A percentile compares a stretch with the other conserved stretches of the same genome.
phyloP scores from a whole-genome alignment of 2,329 filamentous ascomycete species.

The Botryotinia globosa region DNA sequence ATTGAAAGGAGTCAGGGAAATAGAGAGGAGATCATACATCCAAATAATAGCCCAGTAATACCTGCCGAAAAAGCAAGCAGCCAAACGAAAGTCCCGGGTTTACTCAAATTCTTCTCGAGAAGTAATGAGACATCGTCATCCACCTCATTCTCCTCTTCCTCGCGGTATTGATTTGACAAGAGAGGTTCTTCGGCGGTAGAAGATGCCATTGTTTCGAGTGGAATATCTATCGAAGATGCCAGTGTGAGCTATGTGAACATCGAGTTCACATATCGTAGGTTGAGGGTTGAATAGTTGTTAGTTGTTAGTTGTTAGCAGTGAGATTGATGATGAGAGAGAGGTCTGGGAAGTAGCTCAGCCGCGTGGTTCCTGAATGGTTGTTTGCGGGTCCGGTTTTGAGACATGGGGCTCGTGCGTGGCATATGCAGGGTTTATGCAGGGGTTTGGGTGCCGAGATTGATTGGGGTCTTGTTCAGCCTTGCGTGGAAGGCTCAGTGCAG shows the following conservation, averaged over 20 bases:
- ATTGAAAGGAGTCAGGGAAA: neutral
- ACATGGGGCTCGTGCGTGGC: neutral
- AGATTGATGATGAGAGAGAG: neutral
- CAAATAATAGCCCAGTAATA: constrained; percentile 66
- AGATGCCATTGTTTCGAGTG: constrained; percentile 12
- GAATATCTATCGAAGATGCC: neutral
- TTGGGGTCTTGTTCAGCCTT: neutral
- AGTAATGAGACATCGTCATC: constrained; percentile 30
- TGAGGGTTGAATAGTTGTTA: neutral
- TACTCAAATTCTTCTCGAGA: constrained; percentile 34
- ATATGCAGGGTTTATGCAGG: neutral
- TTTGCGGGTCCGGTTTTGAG: neutral
- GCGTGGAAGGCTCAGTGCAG: neutral
- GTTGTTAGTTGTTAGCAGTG: neutral
- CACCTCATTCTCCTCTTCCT: constrained; percentile 25
- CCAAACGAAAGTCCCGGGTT: constrained; percentile 53
- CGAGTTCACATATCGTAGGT: constrained; percentile 4
- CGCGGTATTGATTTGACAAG: neutral
- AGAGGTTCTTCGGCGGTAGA: constrained; percentile 19
- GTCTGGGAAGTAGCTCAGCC: neutral
- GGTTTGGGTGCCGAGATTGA: neutral
- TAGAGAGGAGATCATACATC: constrained; percentile 46
- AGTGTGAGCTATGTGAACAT: neutral
- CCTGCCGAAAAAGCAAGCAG: constrained; percentile 62
- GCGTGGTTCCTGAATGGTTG: neutral